These are phyloP conservation scores for Penicillium roqueforti DNA, from an alignment of 495 filamentous ascomycete species.

Conservation along the genomic window DNA sequence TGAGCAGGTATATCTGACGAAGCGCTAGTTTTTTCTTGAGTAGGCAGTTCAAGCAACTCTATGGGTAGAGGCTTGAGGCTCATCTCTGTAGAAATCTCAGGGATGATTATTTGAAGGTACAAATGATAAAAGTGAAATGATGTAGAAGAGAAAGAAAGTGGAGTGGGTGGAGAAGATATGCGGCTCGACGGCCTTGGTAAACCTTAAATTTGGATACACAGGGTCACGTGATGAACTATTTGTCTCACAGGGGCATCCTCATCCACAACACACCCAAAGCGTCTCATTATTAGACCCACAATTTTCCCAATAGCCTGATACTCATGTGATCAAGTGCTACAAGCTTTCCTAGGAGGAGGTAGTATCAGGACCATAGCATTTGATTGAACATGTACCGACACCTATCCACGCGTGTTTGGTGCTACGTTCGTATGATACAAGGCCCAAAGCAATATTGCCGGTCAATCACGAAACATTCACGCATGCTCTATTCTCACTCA, in stretches of 20 bases:
- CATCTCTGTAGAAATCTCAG: too few relatives aligned
- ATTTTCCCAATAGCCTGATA: too few relatives aligned
- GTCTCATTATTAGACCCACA: too few relatives aligned
- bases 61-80: neutral
- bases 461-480: constrained; percentile 12
- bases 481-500: constrained; percentile 12
- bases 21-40: neutral
- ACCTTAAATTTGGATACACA: neutral
- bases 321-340: too few relatives aligned
- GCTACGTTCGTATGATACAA: constrained; percentile 10
- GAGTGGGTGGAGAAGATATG: constrained; percentile 1
- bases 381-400: constrained; percentile 15
- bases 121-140: neutral
- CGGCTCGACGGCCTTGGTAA: neutral
- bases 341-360: neutral
- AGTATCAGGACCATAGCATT: neutral
- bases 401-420: constrained; percentile 15
- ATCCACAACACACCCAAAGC: too few relatives aligned
- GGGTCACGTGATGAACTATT: too few relatives aligned
- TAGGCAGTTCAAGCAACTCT: neutral
- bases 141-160: neutral
- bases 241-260: too few relatives aligned
- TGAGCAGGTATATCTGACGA: too few relatives aligned
- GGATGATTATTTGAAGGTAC: neutral
- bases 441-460: constrained; percentile 9